Base-by-base conservation (phyloP, 2,329 filamentous ascomycete species). In the Lasiodiplodia hormozganensis region DNA sequence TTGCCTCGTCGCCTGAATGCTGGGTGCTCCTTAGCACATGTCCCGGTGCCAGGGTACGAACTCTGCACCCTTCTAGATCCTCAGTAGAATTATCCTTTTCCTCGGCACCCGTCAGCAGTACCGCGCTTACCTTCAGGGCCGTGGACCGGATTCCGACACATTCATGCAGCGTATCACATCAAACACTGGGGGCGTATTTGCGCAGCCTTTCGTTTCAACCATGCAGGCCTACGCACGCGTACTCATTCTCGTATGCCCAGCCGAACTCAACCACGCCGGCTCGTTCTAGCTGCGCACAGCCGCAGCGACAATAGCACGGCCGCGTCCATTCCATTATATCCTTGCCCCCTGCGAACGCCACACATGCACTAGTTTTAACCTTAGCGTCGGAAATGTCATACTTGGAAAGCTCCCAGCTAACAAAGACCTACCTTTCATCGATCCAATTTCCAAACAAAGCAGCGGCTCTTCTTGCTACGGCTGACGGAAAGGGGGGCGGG, bases 171-270 rank as follows among this genome's bases (percentile, higher is more conserved):
- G n/a, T n/a, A 36, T 11, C 47, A 31, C 43, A 21, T 25, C 12
- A 14, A n/a, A n/a, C 47, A 34, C 47, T 25, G 25, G 21, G 11
- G 21, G 14, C 25, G 11, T 62, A 14, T 31, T 25, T 34, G 36
- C 14, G 43, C 60, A 52, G 60, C 47, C 47, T 34, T n/a, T 21
- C 43, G 60, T 64, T 64, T 64, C 60, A 52, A 31, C 43, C 60
- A 23, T 38, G 60, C 36, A 36, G 28, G 52, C 51, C 43, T 34
- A 49, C 57, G 16, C 18, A 31, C 11, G n/a, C 51, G 11, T 34
- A 31, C 16, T 25, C 57, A 18, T 23, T 52, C 43, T 51, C 25
- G 60, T 52, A 49, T 31, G 43, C 6, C 11, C 28, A 47, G 18
- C 25, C 18, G 36, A 4, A 34, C 47, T 38, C 38, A 34, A 36